These are phyloP conservation scores for Suaeda aralocaspica DNA, from an alignment of 148 eudicot genomes.

Conservation along the genomic window DNA sequence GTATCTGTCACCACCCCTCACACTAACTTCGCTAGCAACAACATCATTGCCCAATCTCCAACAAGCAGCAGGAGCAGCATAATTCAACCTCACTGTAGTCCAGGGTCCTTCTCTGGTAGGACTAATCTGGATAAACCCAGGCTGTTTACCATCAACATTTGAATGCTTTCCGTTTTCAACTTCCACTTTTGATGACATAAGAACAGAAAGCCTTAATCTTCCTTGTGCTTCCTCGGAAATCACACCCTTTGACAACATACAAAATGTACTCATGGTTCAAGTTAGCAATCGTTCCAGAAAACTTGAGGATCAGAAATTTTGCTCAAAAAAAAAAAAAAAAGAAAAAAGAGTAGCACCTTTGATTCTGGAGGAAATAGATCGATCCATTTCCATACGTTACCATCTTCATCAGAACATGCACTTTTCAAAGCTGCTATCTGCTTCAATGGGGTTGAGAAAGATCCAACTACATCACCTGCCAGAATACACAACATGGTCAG, in stretches of 20 bases:
- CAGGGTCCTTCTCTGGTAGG: conserved; percentile 88
- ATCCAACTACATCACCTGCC: conserved; percentile 75
- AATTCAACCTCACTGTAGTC: conserved; percentile 83
- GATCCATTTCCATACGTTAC: conserved; percentile 48
- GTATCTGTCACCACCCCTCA: conserved; percentile 77
- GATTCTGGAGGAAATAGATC: conserved; percentile 57
- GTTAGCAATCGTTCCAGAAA: neutral
- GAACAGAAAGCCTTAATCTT: conserved; percentile 64
- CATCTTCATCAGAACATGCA: conserved; percentile 18
- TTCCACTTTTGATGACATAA: conserved; percentile 53
- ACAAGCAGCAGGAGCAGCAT: conserved; percentile 93
- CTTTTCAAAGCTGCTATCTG: conserved; percentile 39
- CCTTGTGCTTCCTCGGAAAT: conserved; percentile 33
- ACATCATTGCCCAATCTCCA: conserved; percentile 86
- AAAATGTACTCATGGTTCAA: conserved; percentile 22
- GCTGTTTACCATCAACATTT: conserved; percentile 37
- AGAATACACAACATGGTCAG: conserved; percentile 9
- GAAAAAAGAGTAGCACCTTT: conserved; percentile 32
- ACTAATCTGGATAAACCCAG: conserved; percentile 82
- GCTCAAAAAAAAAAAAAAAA: neutral
- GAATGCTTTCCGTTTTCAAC: conserved; percentile 35
- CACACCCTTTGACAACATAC: conserved; percentile 31
- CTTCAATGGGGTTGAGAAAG: conserved; percentile 57
- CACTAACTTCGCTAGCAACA: conserved; percentile 91
- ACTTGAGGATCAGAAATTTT: neutral